Percentiles rank a stretch among this genome's conserved stretches.
These are phyloP conservation scores for Durusdinium trenchii DNA, from an alignment of 73 alveolate genomes.

Conservation along the genomic window DNA sequence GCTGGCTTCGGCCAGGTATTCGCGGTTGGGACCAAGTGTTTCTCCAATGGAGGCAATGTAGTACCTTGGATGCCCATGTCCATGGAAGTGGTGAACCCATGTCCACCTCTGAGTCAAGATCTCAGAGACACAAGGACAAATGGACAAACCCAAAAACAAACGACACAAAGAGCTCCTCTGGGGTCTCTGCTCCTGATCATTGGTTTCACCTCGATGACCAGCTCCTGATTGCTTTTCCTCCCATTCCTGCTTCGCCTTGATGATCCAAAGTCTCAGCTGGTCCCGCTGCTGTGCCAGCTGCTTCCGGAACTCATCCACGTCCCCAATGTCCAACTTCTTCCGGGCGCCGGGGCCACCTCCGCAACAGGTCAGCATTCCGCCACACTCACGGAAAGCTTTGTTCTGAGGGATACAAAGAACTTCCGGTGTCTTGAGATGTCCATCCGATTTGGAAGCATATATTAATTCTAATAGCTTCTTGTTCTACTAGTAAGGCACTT, in stretches of 20 bases:
- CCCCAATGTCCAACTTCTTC: constrained; percentile 70
- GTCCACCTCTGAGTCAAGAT: no score
- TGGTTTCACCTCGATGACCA: constrained; percentile 84
- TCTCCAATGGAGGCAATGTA: constrained; percentile 89
- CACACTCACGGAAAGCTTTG: no score
- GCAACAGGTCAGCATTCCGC: no score
- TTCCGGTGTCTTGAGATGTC: no score
- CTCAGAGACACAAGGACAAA: background rate
- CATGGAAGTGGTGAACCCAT: no score
- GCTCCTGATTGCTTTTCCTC: constrained; percentile 24
- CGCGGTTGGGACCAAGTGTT: constrained; percentile 76
- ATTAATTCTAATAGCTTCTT: no score
- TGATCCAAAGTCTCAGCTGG: constrained; percentile 86
- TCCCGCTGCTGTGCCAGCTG: constrained; percentile 73
- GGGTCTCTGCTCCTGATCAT: constrained; percentile 69
- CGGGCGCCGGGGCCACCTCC: constrained; percentile 27
- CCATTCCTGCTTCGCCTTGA: constrained; percentile 94
- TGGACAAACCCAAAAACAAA: background rate
- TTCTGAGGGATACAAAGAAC: no score
- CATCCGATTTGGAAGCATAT: no score
- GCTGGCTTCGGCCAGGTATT: constrained; percentile 72
- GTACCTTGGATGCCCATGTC: no score
- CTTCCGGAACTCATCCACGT: constrained; percentile 89
- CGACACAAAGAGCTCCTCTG: background rate
- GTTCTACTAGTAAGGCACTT: no score